Percentiles rank a stretch among this genome's conserved stretches.
phyloP scores from a whole-genome alignment of 192 early-diverging fungal species.

The Entomortierella chlamydospora region DNA sequence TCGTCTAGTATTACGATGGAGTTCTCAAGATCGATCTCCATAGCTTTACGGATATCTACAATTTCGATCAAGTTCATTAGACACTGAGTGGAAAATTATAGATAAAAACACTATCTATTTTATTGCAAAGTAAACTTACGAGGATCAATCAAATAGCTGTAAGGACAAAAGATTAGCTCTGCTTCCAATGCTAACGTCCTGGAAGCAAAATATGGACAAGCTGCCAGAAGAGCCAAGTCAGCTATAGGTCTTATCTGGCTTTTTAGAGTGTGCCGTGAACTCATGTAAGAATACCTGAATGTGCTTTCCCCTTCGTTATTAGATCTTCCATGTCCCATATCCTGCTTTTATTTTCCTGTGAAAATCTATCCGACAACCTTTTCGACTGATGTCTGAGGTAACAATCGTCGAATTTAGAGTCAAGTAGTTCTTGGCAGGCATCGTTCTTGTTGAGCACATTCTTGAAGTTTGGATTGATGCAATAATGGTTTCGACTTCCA shows the following conservation, averaged over 20 bases:
- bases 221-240: slow-evolving; percentile 19
- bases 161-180: slow-evolving; percentile 73
- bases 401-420: slow-evolving; percentile 34
- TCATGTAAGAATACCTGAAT: slow-evolving; percentile 24
- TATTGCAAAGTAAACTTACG: slow-evolving; percentile 7
- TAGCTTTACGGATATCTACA: slow-evolving; percentile 58
- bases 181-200: slow-evolving; percentile 50
- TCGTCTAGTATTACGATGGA: slow-evolving; percentile 75
- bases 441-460: slow-evolving; percentile 34
- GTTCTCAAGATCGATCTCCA: slow-evolving; percentile 65
- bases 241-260: too few species aligned
- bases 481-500: slow-evolving; percentile 72
- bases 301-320: not conserved
- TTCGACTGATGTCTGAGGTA: slow-evolving; percentile 37
- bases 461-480: slow-evolving; percentile 60
- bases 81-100: not conserved
- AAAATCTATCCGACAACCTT: not conserved
- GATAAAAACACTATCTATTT: not conserved
- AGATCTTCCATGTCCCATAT: slow-evolving; percentile 51
- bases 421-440: slow-evolving; percentile 60
- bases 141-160: slow-evolving; percentile 72
- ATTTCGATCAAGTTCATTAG: not conserved
- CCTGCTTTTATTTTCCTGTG: not conserved
- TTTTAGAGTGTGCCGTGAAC: too few species aligned
- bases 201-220: slow-evolving; percentile 71